Percentiles rank a stretch among this genome's conserved stretches.
Conservation (phyloP, 257 asterid genomes). For the Avicennia marina region DNA sequence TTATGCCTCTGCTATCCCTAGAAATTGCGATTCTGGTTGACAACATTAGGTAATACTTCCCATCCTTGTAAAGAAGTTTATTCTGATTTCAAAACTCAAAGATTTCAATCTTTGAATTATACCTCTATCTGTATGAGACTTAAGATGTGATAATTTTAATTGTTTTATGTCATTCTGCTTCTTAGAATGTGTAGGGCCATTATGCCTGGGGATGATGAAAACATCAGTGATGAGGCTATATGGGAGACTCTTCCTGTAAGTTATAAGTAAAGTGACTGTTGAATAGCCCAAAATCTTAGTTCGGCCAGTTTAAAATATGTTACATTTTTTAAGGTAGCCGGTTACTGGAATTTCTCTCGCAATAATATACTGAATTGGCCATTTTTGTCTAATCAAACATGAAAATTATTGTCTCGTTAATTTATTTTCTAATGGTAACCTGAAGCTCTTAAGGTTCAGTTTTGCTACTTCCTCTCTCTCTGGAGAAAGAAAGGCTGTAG, state of each 20-base stretch:
- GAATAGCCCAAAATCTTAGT: neutral
- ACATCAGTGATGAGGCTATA: conserved; percentile 82
- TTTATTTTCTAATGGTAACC: neutral
- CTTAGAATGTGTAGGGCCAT: conserved; percentile 88
- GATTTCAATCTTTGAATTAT: conserved; percentile 8
- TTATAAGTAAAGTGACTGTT: no score
- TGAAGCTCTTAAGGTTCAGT: neutral
- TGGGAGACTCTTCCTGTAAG: conserved; percentile 99
- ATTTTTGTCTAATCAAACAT: neutral
- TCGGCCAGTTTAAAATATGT: conserved; percentile 8
- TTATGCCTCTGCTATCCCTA: conserved; percentile 81
- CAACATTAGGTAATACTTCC: conserved; percentile 62
- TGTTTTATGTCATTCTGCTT: conserved; percentile 16
- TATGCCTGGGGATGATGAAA: conserved; percentile 96
- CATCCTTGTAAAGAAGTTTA: conserved; percentile 8
- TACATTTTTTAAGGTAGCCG: neutral
- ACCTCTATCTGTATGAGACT: conserved; percentile 13
- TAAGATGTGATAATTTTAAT: conserved; percentile 11
- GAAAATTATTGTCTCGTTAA: neutral
- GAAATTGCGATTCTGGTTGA: conserved; percentile 84
- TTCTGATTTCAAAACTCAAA: neutral
- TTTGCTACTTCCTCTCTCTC: neutral
- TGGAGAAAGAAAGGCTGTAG: neutral
- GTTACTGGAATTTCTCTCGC: neutral
- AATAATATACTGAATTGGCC: neutral